Evolutionary conservation across 2,329 filamentous ascomycete species (phyloP), one percentile per base, ranked within the genome.

Genomic region (Phoma sp.): DNA sequence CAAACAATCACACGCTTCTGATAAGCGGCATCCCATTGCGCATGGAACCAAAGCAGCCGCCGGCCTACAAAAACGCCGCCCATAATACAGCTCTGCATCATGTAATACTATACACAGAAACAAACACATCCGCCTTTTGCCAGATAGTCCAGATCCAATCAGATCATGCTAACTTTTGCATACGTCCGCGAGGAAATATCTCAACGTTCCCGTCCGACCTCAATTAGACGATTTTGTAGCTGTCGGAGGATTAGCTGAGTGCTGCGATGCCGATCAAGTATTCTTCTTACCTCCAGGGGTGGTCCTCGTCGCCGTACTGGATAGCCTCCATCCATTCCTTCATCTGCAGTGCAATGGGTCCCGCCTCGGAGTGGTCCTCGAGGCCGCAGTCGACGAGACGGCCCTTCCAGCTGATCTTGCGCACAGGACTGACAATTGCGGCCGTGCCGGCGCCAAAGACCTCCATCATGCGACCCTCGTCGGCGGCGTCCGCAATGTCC

Each of bases 311-410:
- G 60, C 95, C 95, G 73, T 98, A 97, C 79, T 98, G 93, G 65
- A 96, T 93, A 25, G 80, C 88, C 80, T 96, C 93, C 59, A 99
- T 97, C 95, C 95, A 99, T 68, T 89, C 85, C 86, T 96, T 96
- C 88, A 99, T 93, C 76, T 85, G 85, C 67, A 86, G 79, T 8
- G 95, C 89, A 68, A 98, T 82, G 70, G 93, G 89, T 38, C 95
- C 95, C 9, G 91, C 92, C 80, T 99, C 93, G 76, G 96, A 85
- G 42, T 86, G 81, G 64, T 90, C 86, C 73, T 84, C 85, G 62
- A 99, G 79, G 3, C 93, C 93, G 74, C 95, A 97, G 68, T 90
- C 83, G 25, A 99, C 87, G 59, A 89, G 73, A 68, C 89, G 81
- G 47, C 89, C 92, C 77, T 87, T 89, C 89, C 93, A 99, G 74